phyloP scores from a whole-genome alignment of 1,139 yeast genomes.

The Hyphopichia fennica region DNA sequence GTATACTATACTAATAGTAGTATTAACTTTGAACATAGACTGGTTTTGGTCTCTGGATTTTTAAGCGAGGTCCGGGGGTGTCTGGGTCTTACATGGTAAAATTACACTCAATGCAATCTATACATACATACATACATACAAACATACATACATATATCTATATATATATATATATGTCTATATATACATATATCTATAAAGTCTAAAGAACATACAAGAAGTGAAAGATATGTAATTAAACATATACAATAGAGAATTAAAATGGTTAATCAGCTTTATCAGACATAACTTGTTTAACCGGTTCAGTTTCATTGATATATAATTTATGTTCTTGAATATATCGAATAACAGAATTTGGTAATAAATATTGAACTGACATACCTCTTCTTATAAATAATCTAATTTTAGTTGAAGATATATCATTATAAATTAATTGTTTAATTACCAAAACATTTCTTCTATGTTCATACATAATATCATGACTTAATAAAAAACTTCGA shows the following conservation, averaged over 20 bases:
- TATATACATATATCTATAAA: no score
- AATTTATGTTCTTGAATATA: conserved; percentile 90
- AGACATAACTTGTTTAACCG: conserved; percentile 86
- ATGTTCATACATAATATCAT: conserved; percentile 97
- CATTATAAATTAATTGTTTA: conserved; percentile 93
- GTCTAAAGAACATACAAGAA: no score
- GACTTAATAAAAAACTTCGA: conserved; percentile 83
- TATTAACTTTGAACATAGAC: no score
- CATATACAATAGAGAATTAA: not conserved
- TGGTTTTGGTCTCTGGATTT: no score
- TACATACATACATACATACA: no score
- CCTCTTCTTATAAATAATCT: conserved; percentile 88
- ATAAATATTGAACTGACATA: conserved; percentile 92
- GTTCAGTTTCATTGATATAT: conserved; percentile 83
- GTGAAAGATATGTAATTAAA: no score
- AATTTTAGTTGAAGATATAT: conserved; percentile 92
- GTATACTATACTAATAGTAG: no score
- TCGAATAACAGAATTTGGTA: conserved; percentile 93
- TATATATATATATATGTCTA: no score
- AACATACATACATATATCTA: no score
- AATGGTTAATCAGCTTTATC: conserved; percentile 41
- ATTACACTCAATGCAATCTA: no score
- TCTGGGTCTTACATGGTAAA: no score
- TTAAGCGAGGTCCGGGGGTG: no score
- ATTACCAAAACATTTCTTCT: conserved; percentile 90